phyloP scores from a whole-genome alignment of 331 rosid genomes.

The Prunus yedoensis region DNA sequence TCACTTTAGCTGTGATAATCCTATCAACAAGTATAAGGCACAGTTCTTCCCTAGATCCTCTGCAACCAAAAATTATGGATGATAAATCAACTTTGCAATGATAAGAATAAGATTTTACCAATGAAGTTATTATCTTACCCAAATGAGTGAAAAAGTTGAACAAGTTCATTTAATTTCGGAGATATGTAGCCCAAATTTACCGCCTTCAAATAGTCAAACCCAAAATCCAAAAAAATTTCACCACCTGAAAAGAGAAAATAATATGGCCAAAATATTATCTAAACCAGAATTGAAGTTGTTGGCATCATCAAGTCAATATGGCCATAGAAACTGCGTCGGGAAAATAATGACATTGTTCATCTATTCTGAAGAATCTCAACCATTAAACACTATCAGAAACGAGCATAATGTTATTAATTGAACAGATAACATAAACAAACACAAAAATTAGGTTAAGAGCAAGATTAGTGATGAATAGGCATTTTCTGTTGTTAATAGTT shows the following conservation, averaged over 20 bases:
- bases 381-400: neutral
- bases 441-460: neutral
- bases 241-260: conserved; percentile 45
- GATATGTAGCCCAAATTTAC: conserved; percentile 64
- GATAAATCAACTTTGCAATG: conserved; percentile 14
- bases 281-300: neutral
- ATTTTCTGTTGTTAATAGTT: neutral
- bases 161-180: conserved; percentile 76
- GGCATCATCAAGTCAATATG: neutral
- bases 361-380: conserved; percentile 5
- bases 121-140: conserved; percentile 44
- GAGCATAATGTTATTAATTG: neutral
- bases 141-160: conserved; percentile 62
- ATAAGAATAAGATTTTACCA: neutral
- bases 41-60: conserved; percentile 56
- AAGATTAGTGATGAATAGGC: neutral
- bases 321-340: conserved; percentile 6
- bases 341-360: conserved; percentile 19
- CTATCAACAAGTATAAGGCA: conserved; percentile 90
- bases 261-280: neutral
- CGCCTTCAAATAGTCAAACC: conserved; percentile 52
- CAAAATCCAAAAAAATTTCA: conserved; percentile 39
- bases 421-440: neutral
- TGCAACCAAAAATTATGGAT: conserved; percentile 38
- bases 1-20: conserved; percentile 74